A percentile compares a stretch with the other conserved stretches of the same genome.
These are phyloP conservation scores for Ilex paraguariensis DNA, from an alignment of 305 asterid genomes.

Conservation along the genomic window DNA sequence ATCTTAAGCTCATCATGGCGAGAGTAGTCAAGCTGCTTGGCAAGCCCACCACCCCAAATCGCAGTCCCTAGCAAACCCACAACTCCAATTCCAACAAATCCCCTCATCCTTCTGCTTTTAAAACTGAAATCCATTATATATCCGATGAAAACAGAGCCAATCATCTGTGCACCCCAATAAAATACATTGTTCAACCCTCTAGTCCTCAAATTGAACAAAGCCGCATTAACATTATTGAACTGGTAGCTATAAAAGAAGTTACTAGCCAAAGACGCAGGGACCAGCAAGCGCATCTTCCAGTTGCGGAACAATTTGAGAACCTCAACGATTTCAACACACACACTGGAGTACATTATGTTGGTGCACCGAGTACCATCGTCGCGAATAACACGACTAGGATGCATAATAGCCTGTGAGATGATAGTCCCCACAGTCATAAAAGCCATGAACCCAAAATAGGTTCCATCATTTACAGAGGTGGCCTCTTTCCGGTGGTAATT, in stretches of 20 bases:
- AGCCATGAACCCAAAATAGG: conserved; percentile 80
- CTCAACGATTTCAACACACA: conserved; percentile 36
- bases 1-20: neutral
- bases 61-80: neutral
- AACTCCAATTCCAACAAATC: neutral
- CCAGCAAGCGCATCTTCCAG: conserved; percentile 46
- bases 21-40: neutral
- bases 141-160: neutral
- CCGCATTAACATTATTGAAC: conserved; percentile 79
- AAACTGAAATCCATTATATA: neutral
- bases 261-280: conserved; percentile 26
- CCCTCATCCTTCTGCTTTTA: neutral
- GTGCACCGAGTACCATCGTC: conserved; percentile 75
- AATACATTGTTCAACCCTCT: conserved; percentile 78
- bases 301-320: conserved; percentile 29
- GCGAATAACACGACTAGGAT: conserved; percentile 64
- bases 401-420: conserved; percentile 50
- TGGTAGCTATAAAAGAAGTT: conserved; percentile 80
- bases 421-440: conserved; percentile 70
- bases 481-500: conserved; percentile 54
- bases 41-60: neutral
- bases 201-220: conserved; percentile 67
- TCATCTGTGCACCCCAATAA: conserved; percentile 95
- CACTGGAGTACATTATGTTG: conserved; percentile 63
- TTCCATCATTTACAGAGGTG: conserved; percentile 76